Evolutionary conservation across 805 yeast species (phyloP), one percentile per base, ranked within the genome.

Genomic region (Wickerhamiella qilinensis): DNA sequence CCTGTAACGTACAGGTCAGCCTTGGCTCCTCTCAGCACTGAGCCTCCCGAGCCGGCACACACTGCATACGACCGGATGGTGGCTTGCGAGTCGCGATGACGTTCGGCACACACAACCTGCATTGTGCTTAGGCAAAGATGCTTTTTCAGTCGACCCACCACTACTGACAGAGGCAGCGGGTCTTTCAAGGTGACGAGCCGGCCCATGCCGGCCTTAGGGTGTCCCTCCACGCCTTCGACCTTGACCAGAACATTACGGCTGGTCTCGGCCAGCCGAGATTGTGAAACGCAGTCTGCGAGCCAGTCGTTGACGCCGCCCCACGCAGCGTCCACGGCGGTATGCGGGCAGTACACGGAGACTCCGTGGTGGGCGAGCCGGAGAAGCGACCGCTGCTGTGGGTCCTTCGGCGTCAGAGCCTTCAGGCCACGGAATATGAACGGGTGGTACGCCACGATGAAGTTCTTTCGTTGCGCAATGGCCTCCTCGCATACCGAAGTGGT

Each of bases 1-100:
- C 99, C 99, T 0, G 98, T 86, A 50, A 75, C 71, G 54, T 69
- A 79, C 31, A 85, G 62, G 50, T 91, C 97, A 0, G 75, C 75
- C 36, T 64, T 64, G 8, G 56, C 51, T 5, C 62, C 57, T 27
- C 58, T 53, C 58, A 84, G 76, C 1, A 86, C 83, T 1, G 77
- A 67, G 3, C 81, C 77, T 0, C 98, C 97, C 2, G 94, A 80
- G 0, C 99, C 99, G 3, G 98, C 97, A 58, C 99, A 91, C 14
- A 91, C 56, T 1, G 96, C 97, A 18, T 85, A 62, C 0, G 71
- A 67, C 19, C 55, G 57, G 38, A 84, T 65, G 3, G 43, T 43
- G 32, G 40, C 55, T n/a, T n/a, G n/a, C 46, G 32, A 54, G 11
- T 41, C 53, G 30, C 46, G 45, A 7, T 50, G 54, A 4, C 21